Evolutionary conservation across 1,139 yeast species (phyloP), one percentile per base, ranked within the genome.

Genomic region (Sugiyamaella novakii): DNA sequence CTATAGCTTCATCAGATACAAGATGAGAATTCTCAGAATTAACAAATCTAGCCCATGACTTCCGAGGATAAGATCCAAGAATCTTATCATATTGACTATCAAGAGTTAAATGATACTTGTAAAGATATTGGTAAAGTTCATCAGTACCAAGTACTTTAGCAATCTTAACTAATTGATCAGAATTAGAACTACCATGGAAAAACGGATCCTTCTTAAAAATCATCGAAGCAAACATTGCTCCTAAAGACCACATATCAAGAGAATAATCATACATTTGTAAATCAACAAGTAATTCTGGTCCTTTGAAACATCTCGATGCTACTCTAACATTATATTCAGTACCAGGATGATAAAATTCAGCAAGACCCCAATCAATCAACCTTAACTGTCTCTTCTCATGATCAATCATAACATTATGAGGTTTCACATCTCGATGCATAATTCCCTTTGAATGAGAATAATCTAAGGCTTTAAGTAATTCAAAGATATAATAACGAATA

Each of bases 341-440:
- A 18, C 95, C 95, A 5, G 89, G 86, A 65, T 94, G 98, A 67
- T 94, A 94, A 65, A 91, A 92, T 68, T 94, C 99, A 3, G 98
- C 98, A 52, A 94, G 75, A 8, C 99, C 99, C 98, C 98, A 94
- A 73, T 94, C 99, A 58, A 94, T 94, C 56, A 94, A 78, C 57
- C 97, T 79, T 58, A 94, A 73, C 53, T 61, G 74, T 60, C 80
- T 79, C 58, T 76, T 76, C 48, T 80, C 80, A 59, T 92, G 98
- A 67, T 94, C 98, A 63, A 94, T 94, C 97, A 94, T 92, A 42
- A 94, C 94, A 65, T 94, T 94, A 66, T 94, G 98, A 24, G 98
- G 98, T 69, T 94, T 94, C 54, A 94, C 98, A 69, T 94, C 99
- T 66, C 99, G 77, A 70, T 94, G 99, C 87, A 94, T 94, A 55